A percentile compares a stretch with the other conserved stretches of the same genome.
phyloP scores from a whole-genome alignment of 2,329 filamentous ascomycete species.

The Aureobasidium sp. region DNA sequence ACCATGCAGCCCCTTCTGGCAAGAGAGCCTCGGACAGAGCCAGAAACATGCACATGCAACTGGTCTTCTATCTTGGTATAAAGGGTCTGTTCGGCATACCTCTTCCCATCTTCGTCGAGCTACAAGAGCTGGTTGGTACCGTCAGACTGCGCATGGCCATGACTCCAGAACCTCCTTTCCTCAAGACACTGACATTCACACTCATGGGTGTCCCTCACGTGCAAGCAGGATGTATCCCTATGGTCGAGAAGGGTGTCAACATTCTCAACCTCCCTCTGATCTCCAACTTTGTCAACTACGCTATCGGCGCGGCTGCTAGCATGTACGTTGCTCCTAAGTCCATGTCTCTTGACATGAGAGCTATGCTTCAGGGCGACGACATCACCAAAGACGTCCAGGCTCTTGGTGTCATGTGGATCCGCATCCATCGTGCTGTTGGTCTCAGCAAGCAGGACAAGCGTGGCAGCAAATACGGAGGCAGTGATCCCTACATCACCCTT shows the following conservation, averaged over 20 bases:
- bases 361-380: slow-evolving; percentile 84
- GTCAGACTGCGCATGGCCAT: slow-evolving; percentile 76
- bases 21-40: slow-evolving; percentile 70
- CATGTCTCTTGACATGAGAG: slow-evolving; percentile 83
- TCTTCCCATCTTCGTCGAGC: slow-evolving; percentile 79
- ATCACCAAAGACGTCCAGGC: slow-evolving; percentile 85
- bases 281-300: slow-evolving; percentile 86
- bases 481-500: slow-evolving; percentile 91
- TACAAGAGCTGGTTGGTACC: slow-evolving; percentile 86
- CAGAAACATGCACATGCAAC: slow-evolving; percentile 93
- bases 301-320: slow-evolving; percentile 76
- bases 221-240: slow-evolving; percentile 80
- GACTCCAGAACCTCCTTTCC: slow-evolving; percentile 82
- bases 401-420: slow-evolving; percentile 82
- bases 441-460: slow-evolving; percentile 86
- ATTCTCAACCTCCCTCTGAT: slow-evolving; percentile 71
- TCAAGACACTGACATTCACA: slow-evolving; percentile 87
- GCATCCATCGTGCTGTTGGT: slow-evolving; percentile 79
- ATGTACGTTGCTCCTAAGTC: slow-evolving; percentile 87
- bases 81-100: slow-evolving; percentile 85
- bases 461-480: slow-evolving; percentile 77
- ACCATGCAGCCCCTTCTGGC: slow-evolving; percentile 73
- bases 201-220: slow-evolving; percentile 92
- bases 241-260: slow-evolving; percentile 81
- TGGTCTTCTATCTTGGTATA: slow-evolving; percentile 88